Evolutionary conservation across 768 basidiomycete species (phyloP).

Genomic region (Mrakia blollopis): DNA sequence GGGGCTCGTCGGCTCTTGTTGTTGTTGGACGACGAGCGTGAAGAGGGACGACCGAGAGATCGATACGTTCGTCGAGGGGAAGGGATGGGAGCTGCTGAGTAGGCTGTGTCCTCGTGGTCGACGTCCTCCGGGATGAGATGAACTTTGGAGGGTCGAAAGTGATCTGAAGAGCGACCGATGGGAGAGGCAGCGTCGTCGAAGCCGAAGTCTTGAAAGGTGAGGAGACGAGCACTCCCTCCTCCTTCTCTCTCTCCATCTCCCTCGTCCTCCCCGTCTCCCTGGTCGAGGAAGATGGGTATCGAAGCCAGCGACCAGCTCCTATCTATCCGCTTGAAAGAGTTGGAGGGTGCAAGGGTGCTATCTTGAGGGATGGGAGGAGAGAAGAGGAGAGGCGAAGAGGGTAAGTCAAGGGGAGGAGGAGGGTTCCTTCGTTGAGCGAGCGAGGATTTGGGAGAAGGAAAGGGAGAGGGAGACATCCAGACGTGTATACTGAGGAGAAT

Average conservation of each 20-base stretch:
- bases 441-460: not conserved
- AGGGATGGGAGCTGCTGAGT: not conserved
- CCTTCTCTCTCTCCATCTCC: not conserved
- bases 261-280: not conserved
- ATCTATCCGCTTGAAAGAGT: not conserved
- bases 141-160: not conserved
- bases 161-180: not conserved
- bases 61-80: not conserved
- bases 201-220: not conserved
- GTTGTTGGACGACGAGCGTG: not conserved
- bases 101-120: not conserved
- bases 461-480: not conserved
- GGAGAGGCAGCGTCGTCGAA: not conserved
- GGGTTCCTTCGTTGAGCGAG: not conserved
- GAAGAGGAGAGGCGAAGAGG: constrained; percentile 5
- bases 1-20: not conserved
- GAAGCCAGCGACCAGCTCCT: not conserved
- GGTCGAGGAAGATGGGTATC: constrained; percentile 19
- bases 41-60: not conserved
- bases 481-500: not conserved
- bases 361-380: not conserved
- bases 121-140: not conserved
- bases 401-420: not conserved
- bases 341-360: not conserved
- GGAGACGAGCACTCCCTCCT: not conserved